Evolutionary conservation across 306 rosid genomes (phyloP), one percentile per base, ranked within the genome.

Genomic region (Vigna unguiculata): DNA sequence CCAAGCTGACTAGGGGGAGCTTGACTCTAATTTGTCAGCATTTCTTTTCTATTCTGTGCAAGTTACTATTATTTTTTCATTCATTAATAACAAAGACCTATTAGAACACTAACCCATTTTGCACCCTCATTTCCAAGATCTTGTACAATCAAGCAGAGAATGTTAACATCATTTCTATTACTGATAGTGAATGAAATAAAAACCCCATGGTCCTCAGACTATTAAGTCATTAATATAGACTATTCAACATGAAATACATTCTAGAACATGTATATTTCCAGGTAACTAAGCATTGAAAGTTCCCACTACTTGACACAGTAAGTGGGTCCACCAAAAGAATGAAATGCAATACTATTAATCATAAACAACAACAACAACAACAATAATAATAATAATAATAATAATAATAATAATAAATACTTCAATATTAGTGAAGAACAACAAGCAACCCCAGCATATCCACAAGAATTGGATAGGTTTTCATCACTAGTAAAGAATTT

Each of bases 401-500:
- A n/a, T n/a, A n/a, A n/a, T n/a, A 57, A 24, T 43, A 57, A 57
- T 24, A 24, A 22, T 15, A 47, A 40, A 79, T 53, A 63, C 60
- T 49, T 16, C 21, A 71, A 61, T 24, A 38, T 61, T 57, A 10
- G 40, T n/a, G 28, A 53, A 71, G 38, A 62, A 62, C 78, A 38
- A 38, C 49, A 79, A 53, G 41, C 48, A 72, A 62, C 48, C 38
- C 67, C 20, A 28, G 4, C 59, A 72, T 63, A 61, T 40, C 52
- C 60, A 54, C 32, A 60, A 45, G 59, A 67, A 67, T 45, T 63
- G 51, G 43, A 69, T 9, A 52, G 68, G 52, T 63, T 38, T 71
- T 62, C 58, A 30, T 52, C 74, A 72, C 68, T 72, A 72, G 20
- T 19, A 79, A 63, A 28, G 60, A 72, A 71, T 9, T 19, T 51